phyloP scores from a whole-genome alignment of 1,284 basidiomycete species.

The Phellopilus nigrolimitatus region DNA sequence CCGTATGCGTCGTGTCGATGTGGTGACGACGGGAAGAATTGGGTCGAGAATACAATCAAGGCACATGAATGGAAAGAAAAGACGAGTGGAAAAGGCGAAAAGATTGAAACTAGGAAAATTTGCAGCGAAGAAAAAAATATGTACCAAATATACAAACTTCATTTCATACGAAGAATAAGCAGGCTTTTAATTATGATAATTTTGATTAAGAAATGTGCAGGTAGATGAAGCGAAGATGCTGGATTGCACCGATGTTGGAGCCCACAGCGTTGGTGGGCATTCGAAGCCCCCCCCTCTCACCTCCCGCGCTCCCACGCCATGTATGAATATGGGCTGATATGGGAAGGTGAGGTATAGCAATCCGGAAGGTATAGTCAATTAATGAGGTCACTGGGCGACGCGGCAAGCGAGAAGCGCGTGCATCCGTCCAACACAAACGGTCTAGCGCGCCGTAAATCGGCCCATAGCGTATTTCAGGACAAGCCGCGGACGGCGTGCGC shows the following conservation, averaged over 20 bases:
- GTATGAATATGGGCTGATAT: not conserved
- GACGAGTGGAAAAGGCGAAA: not conserved
- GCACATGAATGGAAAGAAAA: not conserved
- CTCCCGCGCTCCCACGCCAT: conserved; percentile 6
- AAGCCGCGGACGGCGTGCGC: not conserved
- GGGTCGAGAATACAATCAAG: conserved; percentile 3
- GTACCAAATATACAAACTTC: not conserved
- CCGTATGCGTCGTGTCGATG: not conserved
- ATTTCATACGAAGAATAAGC: not conserved
- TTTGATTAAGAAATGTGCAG: too few species aligned
- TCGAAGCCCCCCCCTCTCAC: not conserved
- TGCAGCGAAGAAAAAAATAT: not conserved
- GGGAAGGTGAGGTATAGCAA: not conserved
- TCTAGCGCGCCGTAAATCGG: not conserved
- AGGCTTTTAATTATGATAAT: not conserved
- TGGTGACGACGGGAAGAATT: not conserved
- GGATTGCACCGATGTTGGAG: not conserved
- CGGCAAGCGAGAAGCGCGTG: not conserved
- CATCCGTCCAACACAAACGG: not conserved
- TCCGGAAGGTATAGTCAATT: conserved; percentile 9
- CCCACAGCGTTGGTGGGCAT: not conserved
- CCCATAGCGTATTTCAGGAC: conserved; percentile 3
- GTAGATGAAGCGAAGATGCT: not conserved
- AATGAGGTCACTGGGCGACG: conserved; percentile 1
- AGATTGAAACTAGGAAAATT: not conserved